Evolutionary conservation across 1,284 basidiomycete genomes (phyloP).

Genomic region (Cutaneotrichosporon cutaneum): DNA sequence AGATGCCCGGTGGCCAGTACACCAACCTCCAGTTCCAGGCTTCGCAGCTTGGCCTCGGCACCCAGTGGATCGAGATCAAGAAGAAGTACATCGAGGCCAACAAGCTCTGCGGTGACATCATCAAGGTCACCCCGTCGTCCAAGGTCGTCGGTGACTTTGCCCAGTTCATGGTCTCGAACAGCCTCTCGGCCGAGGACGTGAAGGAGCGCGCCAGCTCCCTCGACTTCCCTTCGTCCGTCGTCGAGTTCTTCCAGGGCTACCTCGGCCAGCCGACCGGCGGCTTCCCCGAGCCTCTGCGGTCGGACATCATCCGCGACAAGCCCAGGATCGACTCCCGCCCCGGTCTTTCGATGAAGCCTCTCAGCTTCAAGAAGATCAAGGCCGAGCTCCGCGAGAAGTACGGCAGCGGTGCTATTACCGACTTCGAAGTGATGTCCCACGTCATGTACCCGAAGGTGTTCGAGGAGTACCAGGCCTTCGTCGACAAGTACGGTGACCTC

Average conservation of each 20-base stretch:
- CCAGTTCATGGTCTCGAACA: constrained; percentile 98
- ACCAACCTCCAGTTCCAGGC: constrained; percentile 98
- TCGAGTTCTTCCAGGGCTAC: constrained; percentile 97
- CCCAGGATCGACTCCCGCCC: constrained; percentile 90
- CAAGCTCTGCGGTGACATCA: constrained; percentile 92
- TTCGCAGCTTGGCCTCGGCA: constrained; percentile 91
- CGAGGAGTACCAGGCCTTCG: constrained; percentile 92
- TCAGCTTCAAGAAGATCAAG: constrained; percentile 96
- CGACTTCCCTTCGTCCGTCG: constrained; percentile 95
- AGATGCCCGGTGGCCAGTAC: constrained; percentile 96
- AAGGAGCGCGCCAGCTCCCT: constrained; percentile 79
- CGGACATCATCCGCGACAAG: constrained; percentile 89
- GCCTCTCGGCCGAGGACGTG: constrained; percentile 81
- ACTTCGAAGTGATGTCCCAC: constrained; percentile 89
- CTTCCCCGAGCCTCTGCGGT: constrained; percentile 95
- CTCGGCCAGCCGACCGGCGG: constrained; percentile 96
- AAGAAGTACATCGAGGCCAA: constrained; percentile 98
- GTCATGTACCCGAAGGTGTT: constrained; percentile 76
- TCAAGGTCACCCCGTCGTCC: constrained; percentile 99
- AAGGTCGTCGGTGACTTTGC: constrained; percentile 99
- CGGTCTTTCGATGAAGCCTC: constrained; percentile 77
- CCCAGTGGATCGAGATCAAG: constrained; percentile 98
- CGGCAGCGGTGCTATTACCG: constrained; percentile 89
- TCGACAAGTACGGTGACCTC: constrained; percentile 93
- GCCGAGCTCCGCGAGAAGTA: constrained; percentile 88